Percentiles rank a stretch among this genome's conserved stretches.
Evolutionary conservation across 2,329 filamentous ascomycete species (phyloP).

Genomic region (Hypoxylon sp.): DNA sequence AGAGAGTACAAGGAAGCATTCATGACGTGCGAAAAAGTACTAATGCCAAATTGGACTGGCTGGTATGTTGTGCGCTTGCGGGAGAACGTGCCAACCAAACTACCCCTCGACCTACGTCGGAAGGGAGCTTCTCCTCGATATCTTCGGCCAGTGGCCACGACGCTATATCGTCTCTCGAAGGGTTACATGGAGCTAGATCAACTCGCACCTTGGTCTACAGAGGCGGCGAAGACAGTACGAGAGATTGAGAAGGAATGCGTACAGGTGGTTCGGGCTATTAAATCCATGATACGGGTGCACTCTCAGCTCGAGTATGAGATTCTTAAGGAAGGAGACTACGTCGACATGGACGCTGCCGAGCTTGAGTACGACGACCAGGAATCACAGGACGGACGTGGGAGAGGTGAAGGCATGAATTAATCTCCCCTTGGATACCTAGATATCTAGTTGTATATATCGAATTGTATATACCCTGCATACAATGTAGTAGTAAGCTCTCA

Average conservation of each 20-base stretch:
- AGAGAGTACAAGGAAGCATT: constrained; percentile 78
- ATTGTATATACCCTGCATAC: constrained; percentile 26
- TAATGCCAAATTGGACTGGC: constrained; percentile 85
- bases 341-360: constrained; percentile 27
- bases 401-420: constrained; percentile 16
- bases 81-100: constrained; percentile 48
- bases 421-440: background rate
- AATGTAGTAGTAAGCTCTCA: constrained; percentile 19
- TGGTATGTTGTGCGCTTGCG: constrained; percentile 66
- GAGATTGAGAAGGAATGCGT: constrained; percentile 59
- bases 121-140: constrained; percentile 56
- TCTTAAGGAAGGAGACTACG: constrained; percentile 38
- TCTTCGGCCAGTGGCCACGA: constrained; percentile 60
- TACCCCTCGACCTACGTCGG: constrained; percentile 59
- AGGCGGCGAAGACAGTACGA: constrained; percentile 59
- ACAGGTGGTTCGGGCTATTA: constrained; percentile 51
- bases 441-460: constrained; percentile 1
- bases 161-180: constrained; percentile 64
- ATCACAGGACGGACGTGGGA: background rate
- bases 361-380: constrained; percentile 6
- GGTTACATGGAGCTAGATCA: constrained; percentile 66
- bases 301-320: constrained; percentile 50
- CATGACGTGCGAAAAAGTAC: constrained; percentile 77
- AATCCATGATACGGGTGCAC: constrained; percentile 52
- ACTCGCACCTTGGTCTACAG: constrained; percentile 64